These are phyloP conservation scores for Cryptococcus jaspeensis DNA, from an alignment of 1,284 basidiomycete genomes.

Conservation along the genomic window DNA sequence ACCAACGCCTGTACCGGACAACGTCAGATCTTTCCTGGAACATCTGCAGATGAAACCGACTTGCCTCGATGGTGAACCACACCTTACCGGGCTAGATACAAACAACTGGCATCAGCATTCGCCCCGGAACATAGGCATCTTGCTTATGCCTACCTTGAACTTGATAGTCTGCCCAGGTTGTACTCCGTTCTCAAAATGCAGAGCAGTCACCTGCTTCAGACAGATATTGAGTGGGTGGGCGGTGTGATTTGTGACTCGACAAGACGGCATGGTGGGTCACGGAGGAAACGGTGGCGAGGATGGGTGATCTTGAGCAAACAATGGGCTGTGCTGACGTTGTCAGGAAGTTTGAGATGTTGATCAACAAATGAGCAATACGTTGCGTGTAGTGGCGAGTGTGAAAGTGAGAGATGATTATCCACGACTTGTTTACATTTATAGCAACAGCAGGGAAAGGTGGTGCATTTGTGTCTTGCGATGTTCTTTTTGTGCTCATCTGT, in stretches of 20 bases:
- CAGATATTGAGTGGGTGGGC: conserved; percentile 39
- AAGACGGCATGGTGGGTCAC: conserved; percentile 37
- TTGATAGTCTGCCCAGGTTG: conserved; percentile 43
- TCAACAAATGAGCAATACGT: background rate
- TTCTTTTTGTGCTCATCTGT: no score
- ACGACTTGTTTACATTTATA: no score
- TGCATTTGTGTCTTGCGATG: no score
- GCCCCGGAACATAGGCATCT: background rate
- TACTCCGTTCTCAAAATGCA: conserved; percentile 46
- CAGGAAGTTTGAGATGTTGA: no score
- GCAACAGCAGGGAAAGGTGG: no score
- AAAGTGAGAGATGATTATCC: background rate
- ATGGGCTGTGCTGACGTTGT: no score
- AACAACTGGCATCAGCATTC: background rate
- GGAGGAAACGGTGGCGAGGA: background rate
- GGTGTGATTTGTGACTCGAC: conserved; percentile 41
- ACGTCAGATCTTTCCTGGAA: background rate
- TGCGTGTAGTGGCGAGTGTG: background rate
- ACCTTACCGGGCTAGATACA: conserved; percentile 39
- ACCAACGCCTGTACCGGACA: conserved; percentile 25
- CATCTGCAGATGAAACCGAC: conserved; percentile 1
- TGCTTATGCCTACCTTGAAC: conserved; percentile 25
- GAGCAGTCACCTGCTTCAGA: conserved; percentile 45
- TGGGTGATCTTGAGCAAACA: background rate
- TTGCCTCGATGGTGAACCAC: conserved; percentile 45